A percentile compares a stretch with the other conserved stretches of the same genome.
These are phyloP conservation scores for Rickenella mellea DNA, from an alignment of 768 basidiomycete genomes.

Conservation along the genomic window DNA sequence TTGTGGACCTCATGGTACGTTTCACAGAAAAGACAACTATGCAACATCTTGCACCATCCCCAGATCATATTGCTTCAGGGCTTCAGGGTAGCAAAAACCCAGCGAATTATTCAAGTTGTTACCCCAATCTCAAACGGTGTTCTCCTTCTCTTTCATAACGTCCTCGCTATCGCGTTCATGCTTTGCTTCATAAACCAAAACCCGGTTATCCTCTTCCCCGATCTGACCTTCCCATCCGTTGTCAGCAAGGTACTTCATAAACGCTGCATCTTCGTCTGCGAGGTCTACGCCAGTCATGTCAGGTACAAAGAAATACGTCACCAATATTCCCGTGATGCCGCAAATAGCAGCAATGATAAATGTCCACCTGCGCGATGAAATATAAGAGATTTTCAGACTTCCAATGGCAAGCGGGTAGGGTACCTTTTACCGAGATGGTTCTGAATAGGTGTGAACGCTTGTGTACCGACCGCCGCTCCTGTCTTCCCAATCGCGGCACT, in stretches of 20 bases:
- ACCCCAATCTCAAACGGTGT: no score
- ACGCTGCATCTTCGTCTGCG: conserved; percentile 53
- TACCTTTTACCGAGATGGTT: conserved; percentile 56
- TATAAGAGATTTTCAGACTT: neutral
- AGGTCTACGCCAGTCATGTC: conserved; percentile 62
- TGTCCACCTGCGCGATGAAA: conserved; percentile 37
- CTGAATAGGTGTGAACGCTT: conserved; percentile 63
- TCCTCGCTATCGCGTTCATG: neutral
- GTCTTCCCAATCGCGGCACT: conserved; percentile 62
- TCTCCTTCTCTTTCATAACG: conserved; percentile 8
- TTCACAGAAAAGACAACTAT: no score
- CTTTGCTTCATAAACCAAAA: conserved; percentile 12
- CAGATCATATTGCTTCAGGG: no score
- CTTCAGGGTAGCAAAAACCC: no score
- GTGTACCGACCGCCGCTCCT: conserved; percentile 65
- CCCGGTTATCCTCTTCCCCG: conserved; percentile 41
- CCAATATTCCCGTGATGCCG: conserved; percentile 49
- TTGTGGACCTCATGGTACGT: no score
- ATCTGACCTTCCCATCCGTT: conserved; percentile 61
- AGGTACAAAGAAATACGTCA: conserved; percentile 61
- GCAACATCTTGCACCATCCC: no score
- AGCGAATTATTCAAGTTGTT: no score
- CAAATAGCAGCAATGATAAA: conserved; percentile 65
- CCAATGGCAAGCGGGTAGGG: conserved; percentile 8
- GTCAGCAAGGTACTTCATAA: conserved; percentile 46